These are phyloP conservation scores for Hura crepitans DNA, from an alignment of 441 rosid genomes.

Conservation along the genomic window DNA sequence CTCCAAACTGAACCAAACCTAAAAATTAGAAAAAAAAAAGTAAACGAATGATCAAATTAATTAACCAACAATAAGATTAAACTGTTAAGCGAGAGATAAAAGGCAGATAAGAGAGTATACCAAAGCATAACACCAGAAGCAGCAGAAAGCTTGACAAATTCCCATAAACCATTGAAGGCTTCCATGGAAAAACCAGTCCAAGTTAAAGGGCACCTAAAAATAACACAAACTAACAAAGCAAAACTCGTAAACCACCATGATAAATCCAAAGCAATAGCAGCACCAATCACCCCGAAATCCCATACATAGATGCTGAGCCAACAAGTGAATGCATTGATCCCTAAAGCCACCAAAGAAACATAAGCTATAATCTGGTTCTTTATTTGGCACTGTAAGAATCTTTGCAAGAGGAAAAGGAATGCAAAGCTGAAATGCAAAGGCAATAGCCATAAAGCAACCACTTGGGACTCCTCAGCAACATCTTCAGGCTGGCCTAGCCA, in stretches of 20 bases:
- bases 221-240: conserved; percentile 36
- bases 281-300: conserved; percentile 56
- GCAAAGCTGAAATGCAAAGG: conserved; percentile 73
- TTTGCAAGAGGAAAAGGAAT: conserved; percentile 56
- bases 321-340: conserved; percentile 42
- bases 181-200: conserved; percentile 68
- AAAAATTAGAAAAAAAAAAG: not conserved
- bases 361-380: conserved; percentile 53
- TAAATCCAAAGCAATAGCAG: conserved; percentile 52
- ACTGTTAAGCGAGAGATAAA: not conserved
- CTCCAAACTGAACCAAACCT: conserved; percentile 40
- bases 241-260: conserved; percentile 60
- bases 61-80: not conserved
- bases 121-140: conserved; percentile 82
- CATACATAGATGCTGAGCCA: conserved; percentile 55
- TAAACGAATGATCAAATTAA: too few relatives aligned
- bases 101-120: conserved; percentile 23
- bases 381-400: conserved; percentile 64
- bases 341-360: conserved; percentile 35
- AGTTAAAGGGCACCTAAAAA: conserved; percentile 55
- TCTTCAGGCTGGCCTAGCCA: conserved; percentile 62
- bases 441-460: conserved; percentile 51
- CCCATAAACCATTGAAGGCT: conserved; percentile 68
- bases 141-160: conserved; percentile 59
- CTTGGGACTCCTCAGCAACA: conserved; percentile 59